Evolutionary conservation across 306 rosid species (phyloP), one percentile per base, ranked within the genome.

Genomic region (Arachis hypogaea): DNA sequence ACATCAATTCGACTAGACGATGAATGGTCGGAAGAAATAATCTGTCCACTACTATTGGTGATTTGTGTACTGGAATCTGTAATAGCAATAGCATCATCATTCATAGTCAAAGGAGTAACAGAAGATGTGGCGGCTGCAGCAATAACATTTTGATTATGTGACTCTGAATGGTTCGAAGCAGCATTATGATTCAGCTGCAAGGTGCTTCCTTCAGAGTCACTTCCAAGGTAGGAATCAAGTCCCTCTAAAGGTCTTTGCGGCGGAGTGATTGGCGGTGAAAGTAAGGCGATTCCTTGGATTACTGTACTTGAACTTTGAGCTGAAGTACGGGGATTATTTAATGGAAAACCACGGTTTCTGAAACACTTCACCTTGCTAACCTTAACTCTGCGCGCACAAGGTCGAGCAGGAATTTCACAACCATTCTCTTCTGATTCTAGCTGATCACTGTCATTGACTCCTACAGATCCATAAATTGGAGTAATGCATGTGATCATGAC

Each of bases 381-480:
- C 74, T 88, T 92, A 55, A 86, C 60, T 78, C 96, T 84, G 3
- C 4, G 79, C 4, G 98, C 90, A 66, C 3, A 77, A 5, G 96
- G 96, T 70, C 92, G 85, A 76, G 80, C 77, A 73, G 98, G 98
- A 62, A 80, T 63, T 70, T 33, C 61, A 14, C 65, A 76, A 56
- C 74, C 79, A 45, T 80, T 52, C 61, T 75, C 85, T 18, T 86
- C 63, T 18, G 10, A 50, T 44, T 79, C 78, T 4, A 64, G 67
- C 52, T 68, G 52, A 54, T 6, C 52, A 59, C 69, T 64, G 38
- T 42, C 66, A 42, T 74, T 71, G 8, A 66, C 64, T 57, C 63
- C 64, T 7, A 79, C 79, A 49, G 68, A 80, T 71, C 95, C 98
- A 65, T 90, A 93, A 38, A 93, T 80, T 7, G 97, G 96, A 73